These are phyloP conservation scores for Leucosporidium yakuticum DNA, from an alignment of 768 basidiomycete genomes.

Conservation along the genomic window DNA sequence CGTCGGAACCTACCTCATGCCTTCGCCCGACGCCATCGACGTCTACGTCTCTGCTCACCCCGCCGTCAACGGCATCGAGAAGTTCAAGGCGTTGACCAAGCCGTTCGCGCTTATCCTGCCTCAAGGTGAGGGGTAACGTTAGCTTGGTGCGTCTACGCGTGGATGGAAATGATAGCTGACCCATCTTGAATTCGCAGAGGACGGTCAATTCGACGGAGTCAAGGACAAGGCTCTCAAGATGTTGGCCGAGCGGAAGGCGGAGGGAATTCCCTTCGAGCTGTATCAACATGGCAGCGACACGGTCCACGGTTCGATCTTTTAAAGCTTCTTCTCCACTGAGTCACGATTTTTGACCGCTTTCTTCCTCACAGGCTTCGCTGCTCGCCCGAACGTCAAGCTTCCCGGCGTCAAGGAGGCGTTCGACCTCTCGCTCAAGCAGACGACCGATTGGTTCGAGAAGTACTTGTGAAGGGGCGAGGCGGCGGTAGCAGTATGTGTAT, in stretches of 20 bases:
- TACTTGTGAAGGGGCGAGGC: not conserved
- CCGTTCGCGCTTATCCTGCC: slow-evolving; percentile 1
- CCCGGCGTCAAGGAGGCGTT: not conserved
- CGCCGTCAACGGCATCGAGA: no score
- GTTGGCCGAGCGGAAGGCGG: not conserved
- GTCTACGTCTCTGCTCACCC: slow-evolving; percentile 9
- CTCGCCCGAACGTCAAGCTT: not conserved
- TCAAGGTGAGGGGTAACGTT: not conserved
- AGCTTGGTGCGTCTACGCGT: no score
- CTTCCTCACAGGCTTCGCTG: not conserved
- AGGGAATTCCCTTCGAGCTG: not conserved
- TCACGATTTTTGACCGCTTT: no score
- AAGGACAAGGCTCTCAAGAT: not conserved
- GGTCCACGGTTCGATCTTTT: not conserved
- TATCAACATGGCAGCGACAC: not conserved
- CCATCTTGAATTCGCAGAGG: not conserved
- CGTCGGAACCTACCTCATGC: not conserved
- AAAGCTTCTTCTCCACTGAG: not conserved
- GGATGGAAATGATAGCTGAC: not conserved
- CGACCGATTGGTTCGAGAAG: not conserved
- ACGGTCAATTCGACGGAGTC: not conserved
- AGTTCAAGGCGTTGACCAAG: not conserved
- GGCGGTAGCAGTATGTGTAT: no score
- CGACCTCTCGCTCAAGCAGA: not conserved
- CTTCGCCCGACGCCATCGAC: not conserved